phyloP scores from a whole-genome alignment of 805 yeast species.

The Sungouiozyma intestinalis region DNA sequence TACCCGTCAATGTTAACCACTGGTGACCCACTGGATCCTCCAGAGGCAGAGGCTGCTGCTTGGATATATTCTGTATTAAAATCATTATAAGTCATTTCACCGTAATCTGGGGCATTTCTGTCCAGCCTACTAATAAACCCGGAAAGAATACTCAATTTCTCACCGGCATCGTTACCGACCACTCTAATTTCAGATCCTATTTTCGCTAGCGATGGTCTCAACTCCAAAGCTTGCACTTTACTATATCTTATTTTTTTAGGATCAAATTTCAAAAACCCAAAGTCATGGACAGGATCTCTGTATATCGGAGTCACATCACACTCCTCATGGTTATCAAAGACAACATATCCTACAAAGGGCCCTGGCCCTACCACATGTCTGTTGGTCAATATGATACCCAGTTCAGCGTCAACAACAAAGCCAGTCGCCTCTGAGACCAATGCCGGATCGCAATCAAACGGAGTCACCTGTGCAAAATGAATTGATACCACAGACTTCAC shows the following conservation, averaged over 20 bases:
- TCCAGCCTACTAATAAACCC: conserved; percentile 74
- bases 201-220: conserved; percentile 73
- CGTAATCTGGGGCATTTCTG: conserved; percentile 92
- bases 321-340: conserved; percentile 91
- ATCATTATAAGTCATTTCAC: conserved; percentile 78
- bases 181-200: conserved; percentile 93
- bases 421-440: conserved; percentile 89
- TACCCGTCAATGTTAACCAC: conserved; percentile 83
- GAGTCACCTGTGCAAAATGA: conserved; percentile 77
- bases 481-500: conserved; percentile 82
- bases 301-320: conserved; percentile 76
- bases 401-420: conserved; percentile 73
- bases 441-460: conserved; percentile 78
- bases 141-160: conserved; percentile 75
- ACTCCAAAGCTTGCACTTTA: conserved; percentile 51
- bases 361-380: conserved; percentile 95
- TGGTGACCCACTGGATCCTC: conserved; percentile 94
- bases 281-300: conserved; percentile 92
- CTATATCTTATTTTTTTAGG: conserved; percentile 64
- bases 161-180: conserved; percentile 95
- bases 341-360: conserved; percentile 84
- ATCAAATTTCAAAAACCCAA: conserved; percentile 76
- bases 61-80: conserved; percentile 90
- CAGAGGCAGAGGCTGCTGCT: conserved; percentile 93
- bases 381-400: conserved; percentile 81